A percentile compares a stretch with the other conserved stretches of the same genome.
These are phyloP conservation scores for Dioscorea dumetorum DNA, from an alignment of 106 monocot genomes.

Conservation along the genomic window DNA sequence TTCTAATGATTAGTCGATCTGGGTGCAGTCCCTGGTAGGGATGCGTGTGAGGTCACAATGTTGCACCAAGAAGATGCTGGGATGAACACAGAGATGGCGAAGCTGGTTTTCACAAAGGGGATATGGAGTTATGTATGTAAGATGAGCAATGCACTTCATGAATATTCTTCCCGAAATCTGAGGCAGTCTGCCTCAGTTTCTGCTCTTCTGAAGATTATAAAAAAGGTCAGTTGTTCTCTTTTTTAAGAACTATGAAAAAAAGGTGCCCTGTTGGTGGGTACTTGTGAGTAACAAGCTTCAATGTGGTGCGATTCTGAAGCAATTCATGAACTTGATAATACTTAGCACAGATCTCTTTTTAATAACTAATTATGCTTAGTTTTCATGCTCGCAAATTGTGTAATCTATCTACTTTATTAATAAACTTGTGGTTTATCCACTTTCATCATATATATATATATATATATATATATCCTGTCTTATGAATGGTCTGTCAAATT, in stretches of 20 bases:
- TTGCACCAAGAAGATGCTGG: slow-evolving; percentile 92
- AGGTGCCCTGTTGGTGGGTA: background rate
- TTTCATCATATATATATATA: too few species aligned
- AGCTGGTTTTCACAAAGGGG: slow-evolving; percentile 81
- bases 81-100: slow-evolving; percentile 83
- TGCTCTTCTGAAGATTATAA: slow-evolving; percentile 33
- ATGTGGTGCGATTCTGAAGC: background rate
- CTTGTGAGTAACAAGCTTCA: background rate
- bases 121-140: slow-evolving; percentile 91
- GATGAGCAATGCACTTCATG: slow-evolving; percentile 73
- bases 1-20: background rate
- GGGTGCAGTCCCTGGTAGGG: slow-evolving; percentile 63
- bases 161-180: slow-evolving; percentile 33
- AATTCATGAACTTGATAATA: too few species aligned
- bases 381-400: background rate
- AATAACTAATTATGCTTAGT: too few species aligned
- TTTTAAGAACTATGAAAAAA: background rate
- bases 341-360: too few species aligned
- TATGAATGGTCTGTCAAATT: too few species aligned
- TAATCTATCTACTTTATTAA: too few species aligned
- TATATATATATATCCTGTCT: too few species aligned
- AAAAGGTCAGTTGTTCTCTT: slow-evolving; percentile 41
- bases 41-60: slow-evolving; percentile 77
- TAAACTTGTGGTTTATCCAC: too few species aligned
- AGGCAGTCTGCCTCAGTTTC: slow-evolving; percentile 23